These are phyloP conservation scores for Phytophthora boehmeriae DNA, from an alignment of 352 stramenopile species.

Conservation along the genomic window DNA sequence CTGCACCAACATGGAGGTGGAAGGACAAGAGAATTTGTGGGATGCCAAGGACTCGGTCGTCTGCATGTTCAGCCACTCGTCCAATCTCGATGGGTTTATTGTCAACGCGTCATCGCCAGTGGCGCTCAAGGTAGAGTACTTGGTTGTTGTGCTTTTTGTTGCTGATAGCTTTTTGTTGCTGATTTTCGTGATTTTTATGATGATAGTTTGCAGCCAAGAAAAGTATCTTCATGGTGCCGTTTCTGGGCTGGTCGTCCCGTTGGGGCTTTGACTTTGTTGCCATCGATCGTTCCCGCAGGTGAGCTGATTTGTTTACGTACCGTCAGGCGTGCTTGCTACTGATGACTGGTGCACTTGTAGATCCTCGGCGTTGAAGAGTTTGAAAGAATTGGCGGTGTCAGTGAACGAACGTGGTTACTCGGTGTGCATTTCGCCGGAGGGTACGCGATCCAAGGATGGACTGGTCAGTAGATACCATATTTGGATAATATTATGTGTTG, in stretches of 20 bases:
- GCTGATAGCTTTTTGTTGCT: background rate
- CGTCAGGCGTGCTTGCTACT: no score
- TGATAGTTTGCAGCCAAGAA: slow-evolving; percentile 83
- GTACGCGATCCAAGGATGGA: slow-evolving; percentile 83
- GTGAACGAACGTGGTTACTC: slow-evolving; percentile 78
- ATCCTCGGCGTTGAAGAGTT: slow-evolving; percentile 63
- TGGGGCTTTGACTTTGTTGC: slow-evolving; percentile 84
- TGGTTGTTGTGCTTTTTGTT: background rate
- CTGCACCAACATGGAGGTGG: slow-evolving; percentile 51
- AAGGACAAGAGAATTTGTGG: slow-evolving; percentile 58
- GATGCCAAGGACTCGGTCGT: slow-evolving; percentile 71
- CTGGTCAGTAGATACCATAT: slow-evolving; percentile 34
- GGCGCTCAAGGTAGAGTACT: slow-evolving; percentile 65
- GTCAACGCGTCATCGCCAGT: slow-evolving; percentile 74
- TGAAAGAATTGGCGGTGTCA: slow-evolving; percentile 70
- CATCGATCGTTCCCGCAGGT: slow-evolving; percentile 81
- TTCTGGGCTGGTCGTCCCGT: slow-evolving; percentile 72
- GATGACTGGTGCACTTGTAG: no score
- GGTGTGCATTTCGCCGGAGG: slow-evolving; percentile 84
- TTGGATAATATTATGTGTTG: background rate
- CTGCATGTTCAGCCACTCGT: slow-evolving; percentile 87
- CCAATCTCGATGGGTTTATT: slow-evolving; percentile 85
- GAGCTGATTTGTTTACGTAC: slow-evolving; percentile 12
- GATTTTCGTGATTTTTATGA: background rate
- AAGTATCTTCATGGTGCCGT: slow-evolving; percentile 81